Evolutionary conservation across 345 rosid genomes (phyloP).

Genomic region (Salix suchowensis): DNA sequence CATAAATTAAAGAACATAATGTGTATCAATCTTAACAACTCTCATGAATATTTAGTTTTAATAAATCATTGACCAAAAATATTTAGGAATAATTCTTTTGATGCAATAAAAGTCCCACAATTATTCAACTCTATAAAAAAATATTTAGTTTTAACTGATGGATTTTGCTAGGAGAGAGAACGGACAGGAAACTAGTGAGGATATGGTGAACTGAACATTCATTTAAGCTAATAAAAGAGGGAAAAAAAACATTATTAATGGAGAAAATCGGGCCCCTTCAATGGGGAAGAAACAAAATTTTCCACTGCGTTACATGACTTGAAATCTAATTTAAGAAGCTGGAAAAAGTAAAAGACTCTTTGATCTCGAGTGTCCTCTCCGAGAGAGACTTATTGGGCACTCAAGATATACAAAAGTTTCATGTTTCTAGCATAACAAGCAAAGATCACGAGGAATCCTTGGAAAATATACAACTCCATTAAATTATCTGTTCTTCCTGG

Average conservation of each 20-base stretch:
- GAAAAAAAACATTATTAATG: not conserved
- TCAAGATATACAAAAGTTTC: slow-evolving; percentile 1
- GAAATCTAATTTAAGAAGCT: slow-evolving; percentile 1
- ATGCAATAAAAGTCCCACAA: too few species aligned
- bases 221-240: not conserved
- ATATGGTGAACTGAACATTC: not conserved
- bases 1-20: too few species aligned
- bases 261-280: not conserved
- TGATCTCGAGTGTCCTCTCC: not conserved
- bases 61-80: too few species aligned
- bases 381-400: not conserved
- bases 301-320: not conserved
- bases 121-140: too few species aligned
- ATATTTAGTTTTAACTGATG: too few species aligned
- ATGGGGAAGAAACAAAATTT: not conserved
- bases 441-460: not conserved
- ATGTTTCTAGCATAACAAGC: slow-evolving; percentile 4
- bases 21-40: too few species aligned
- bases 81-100: too few species aligned
- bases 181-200: not conserved
- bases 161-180: not conserved
- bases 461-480: slow-evolving; percentile 12
- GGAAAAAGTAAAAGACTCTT: not conserved
- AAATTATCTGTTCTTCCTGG: slow-evolving; percentile 6
- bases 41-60: too few species aligned